Evolutionary conservation across 306 rosid species (phyloP).

Genomic region (Inga laurina): DNA sequence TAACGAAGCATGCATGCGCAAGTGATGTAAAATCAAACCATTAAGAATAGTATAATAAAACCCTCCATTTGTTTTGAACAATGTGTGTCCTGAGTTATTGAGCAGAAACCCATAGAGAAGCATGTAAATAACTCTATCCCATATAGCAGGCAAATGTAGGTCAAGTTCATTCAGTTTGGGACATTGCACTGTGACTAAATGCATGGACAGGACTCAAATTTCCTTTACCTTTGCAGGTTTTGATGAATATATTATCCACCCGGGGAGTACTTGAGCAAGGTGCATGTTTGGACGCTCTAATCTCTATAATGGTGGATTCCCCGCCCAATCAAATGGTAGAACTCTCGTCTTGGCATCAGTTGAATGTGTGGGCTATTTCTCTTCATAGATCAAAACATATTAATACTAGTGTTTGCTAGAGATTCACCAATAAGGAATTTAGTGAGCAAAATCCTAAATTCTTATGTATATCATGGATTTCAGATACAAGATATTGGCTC

Average conservation of each 20-base stretch:
- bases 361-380: not conserved
- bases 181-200: slow-evolving; percentile 11
- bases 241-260: slow-evolving; percentile 79
- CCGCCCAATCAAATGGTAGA: slow-evolving; percentile 85
- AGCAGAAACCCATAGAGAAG: slow-evolving; percentile 6
- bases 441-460: not conserved
- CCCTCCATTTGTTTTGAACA: not conserved
- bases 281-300: slow-evolving; percentile 88
- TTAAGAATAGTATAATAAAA: not conserved
- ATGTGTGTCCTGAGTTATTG: not conserved
- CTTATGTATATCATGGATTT: not conserved
- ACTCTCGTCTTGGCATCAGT: slow-evolving; percentile 6
- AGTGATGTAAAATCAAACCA: not conserved
- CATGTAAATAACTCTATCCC: slow-evolving; percentile 12
- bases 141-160: not conserved
- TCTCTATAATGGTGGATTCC: slow-evolving; percentile 90
- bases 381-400: not conserved
- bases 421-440: slow-evolving; percentile 8
- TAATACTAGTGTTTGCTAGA: not conserved
- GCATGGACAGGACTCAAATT: not conserved
- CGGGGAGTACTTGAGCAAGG: slow-evolving; percentile 84
- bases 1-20: not conserved
- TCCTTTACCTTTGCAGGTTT: slow-evolving; percentile 54
- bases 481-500: not conserved
- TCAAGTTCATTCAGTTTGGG: slow-evolving; percentile 1